Base-by-base conservation (phyloP, 768 basidiomycete genomes). In the Porphyrellus cyaneotinctus region DNA sequence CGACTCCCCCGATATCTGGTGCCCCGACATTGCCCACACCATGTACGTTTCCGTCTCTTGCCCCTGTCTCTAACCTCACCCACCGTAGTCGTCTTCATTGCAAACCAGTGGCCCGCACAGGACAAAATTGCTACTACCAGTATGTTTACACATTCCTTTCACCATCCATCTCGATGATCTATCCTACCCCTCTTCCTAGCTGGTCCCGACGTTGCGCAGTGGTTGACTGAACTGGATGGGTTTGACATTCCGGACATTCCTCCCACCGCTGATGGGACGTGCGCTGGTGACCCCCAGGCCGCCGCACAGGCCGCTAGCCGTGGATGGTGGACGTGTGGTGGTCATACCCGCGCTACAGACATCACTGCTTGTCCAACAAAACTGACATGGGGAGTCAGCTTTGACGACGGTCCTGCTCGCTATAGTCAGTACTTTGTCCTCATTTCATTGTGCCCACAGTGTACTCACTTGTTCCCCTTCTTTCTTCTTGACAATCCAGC, bases 251-350 rank as follows among this genome's bases (percentile, higher is more conserved):
- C 92, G 1, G 60, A 82, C 53, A 59, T 87, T 22, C n/a, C 65
- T 9, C 80, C 81, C 6, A 92, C 87, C 0, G 62, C 60, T 3
- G 82, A 89, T 53, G 87, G 87, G n/a, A 78, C 83, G 2, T 94
- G 91, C 66, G 72, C 59, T 13, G 75, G 75, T 44, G 80, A 89
- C 59, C 75, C 84, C 22, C 65, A 61, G 8, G 79, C 81, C 5
- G 81, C 79, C 6, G 72, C 79, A 0, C 68, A 85, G 39, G 80
- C 84, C 31, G 71, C 78, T n/a, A 68, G 68, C 41, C 81, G 81
- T 58, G 91, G 91, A 39, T 95, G 91, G 91, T 95, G 91, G 91
- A 89, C 92, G 26, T 95, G 91, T 61, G 88, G 90, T 62, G 85
- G 85, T 12, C 76, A 75, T 60, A 83, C 83, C 14, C 76, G 85